phyloP scores from a whole-genome alignment of 2,329 filamentous ascomycete species.

The Rugonectria rugulosa region DNA sequence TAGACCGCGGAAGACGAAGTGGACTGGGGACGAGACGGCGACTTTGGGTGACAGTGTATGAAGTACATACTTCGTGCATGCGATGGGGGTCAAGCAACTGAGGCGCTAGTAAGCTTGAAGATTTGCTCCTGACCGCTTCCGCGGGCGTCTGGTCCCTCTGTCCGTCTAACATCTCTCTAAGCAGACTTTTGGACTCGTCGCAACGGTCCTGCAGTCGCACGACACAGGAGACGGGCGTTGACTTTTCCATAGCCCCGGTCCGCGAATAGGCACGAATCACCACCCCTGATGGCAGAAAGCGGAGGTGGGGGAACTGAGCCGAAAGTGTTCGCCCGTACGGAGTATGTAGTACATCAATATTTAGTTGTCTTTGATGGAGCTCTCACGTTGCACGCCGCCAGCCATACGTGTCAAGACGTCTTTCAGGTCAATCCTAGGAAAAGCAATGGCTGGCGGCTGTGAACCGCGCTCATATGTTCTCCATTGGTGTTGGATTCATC shows the following conservation, averaged over 20 bases:
- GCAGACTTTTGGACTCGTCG: conserved; percentile 23
- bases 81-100: background rate
- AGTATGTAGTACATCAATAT: too few relatives aligned
- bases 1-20: conserved; percentile 1
- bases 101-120: background rate
- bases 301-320: background rate
- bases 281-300: conserved; percentile 10
- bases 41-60: background rate
- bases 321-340: too few relatives aligned
- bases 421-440: background rate
- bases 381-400: conserved; percentile 4
- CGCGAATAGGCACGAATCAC: conserved; percentile 32
- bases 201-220: conserved; percentile 37
- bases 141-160: conserved; percentile 3
- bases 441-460: conserved; percentile 19
- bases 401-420: conserved; percentile 12
- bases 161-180: conserved; percentile 3
- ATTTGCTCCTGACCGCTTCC: conserved; percentile 8
- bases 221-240: conserved; percentile 23
- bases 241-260: conserved; percentile 24
- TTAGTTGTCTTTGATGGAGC: background rate
- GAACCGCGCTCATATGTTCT: conserved; percentile 18
- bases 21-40: conserved; percentile 7
- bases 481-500: background rate
- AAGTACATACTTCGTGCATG: background rate